Conservation (phyloP, 495 filamentous ascomycete species). For the Xylaria flabelliformis region DNA sequence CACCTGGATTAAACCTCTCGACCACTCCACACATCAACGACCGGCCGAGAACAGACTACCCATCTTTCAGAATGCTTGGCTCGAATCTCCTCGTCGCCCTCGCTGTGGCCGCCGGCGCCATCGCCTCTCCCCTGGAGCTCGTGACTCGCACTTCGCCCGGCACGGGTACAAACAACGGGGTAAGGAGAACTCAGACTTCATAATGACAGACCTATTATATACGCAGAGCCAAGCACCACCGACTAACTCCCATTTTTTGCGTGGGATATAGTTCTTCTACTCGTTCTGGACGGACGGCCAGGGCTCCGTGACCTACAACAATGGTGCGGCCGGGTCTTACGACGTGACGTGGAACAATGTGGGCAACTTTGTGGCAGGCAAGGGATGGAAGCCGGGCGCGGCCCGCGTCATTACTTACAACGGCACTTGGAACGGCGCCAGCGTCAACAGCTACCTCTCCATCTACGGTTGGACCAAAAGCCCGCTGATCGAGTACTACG, state of each 20-base stretch:
- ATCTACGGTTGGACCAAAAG: slow-evolving; percentile 66
- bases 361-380: slow-evolving; percentile 70
- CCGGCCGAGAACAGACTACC: not conserved
- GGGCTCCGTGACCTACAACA: slow-evolving; percentile 63
- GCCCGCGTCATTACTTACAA: slow-evolving; percentile 46
- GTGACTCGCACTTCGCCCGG: slow-evolving; percentile 45
- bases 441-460: slow-evolving; percentile 60
- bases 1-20: slow-evolving; percentile 7
- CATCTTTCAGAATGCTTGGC: slow-evolving; percentile 33
- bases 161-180: slow-evolving; percentile 59
- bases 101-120: slow-evolving; percentile 44
- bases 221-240: not conserved
- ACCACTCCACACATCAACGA: slow-evolving; percentile 10
- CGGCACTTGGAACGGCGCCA: slow-evolving; percentile 57
- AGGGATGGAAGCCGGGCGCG: slow-evolving; percentile 65
- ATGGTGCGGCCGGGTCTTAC: slow-evolving; percentile 62
- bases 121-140: slow-evolving; percentile 50
- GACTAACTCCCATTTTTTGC: not conserved
- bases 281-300: slow-evolving; percentile 69
- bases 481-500: slow-evolving; percentile 68
- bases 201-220: not conserved
- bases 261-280: slow-evolving; percentile 58
- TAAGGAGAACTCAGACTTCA: slow-evolving; percentile 2
- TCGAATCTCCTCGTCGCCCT: slow-evolving; percentile 46
- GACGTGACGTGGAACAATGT: slow-evolving; percentile 62